These are phyloP conservation scores for Pichia pseudocactophila DNA, from an alignment of 805 yeast genomes.

Conservation along the genomic window DNA sequence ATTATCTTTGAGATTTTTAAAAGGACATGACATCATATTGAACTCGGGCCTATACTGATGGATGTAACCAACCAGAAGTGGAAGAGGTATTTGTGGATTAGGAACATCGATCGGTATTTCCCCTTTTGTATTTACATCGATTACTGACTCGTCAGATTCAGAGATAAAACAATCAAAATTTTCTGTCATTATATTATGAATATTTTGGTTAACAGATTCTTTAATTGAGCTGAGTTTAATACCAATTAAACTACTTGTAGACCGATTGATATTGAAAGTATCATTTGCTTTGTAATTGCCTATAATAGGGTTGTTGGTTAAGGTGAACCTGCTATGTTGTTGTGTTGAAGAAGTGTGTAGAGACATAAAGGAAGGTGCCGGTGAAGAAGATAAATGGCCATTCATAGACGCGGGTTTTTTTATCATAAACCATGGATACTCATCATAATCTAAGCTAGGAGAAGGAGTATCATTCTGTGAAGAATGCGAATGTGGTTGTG, in stretches of 20 bases:
- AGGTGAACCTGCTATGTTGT: not conserved
- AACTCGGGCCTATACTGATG: slow-evolving; percentile 48
- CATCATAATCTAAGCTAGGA: slow-evolving; percentile 9
- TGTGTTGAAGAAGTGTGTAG: not conserved
- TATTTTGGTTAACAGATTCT: slow-evolving; percentile 8
- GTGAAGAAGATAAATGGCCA: slow-evolving; percentile 2
- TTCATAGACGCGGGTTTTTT: not conserved
- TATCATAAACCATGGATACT: slow-evolving; percentile 11
- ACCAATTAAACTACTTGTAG: slow-evolving; percentile 3
- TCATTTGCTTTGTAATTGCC: slow-evolving; percentile 2
- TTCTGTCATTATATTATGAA: slow-evolving; percentile 13
- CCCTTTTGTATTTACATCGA: not conserved
- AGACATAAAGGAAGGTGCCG: slow-evolving; percentile 9
- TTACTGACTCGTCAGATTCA: not conserved
- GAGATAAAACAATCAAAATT: slow-evolving; percentile 3
- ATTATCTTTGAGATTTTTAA: slow-evolving; percentile 33
- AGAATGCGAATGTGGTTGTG: not conserved
- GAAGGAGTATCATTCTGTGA: slow-evolving; percentile 6
- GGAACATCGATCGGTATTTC: not conserved
- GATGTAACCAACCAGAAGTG: slow-evolving; percentile 29
- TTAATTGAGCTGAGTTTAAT: slow-evolving; percentile 1
- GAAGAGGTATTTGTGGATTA: slow-evolving; percentile 14
- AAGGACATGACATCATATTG: slow-evolving; percentile 42
- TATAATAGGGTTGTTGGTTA: not conserved
- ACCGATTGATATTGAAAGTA: slow-evolving; percentile 2